Evolutionary conservation across 2,329 filamentous ascomycete species (phyloP).

Genomic region (Curvularia hawaiiensis): DNA sequence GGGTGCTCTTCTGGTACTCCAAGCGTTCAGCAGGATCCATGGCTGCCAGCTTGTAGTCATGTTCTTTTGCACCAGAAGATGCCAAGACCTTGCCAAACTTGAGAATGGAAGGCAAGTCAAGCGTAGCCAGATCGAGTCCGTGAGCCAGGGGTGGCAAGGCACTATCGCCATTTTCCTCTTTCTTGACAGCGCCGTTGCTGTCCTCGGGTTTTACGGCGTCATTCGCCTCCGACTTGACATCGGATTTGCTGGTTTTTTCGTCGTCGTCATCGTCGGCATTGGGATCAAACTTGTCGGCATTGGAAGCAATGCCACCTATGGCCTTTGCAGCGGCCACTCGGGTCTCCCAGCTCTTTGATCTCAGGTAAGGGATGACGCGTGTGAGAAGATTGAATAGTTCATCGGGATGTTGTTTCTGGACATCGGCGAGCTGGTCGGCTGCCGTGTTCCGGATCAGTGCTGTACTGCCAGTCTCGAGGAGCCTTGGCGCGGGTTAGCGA

Average conservation of each 20-base stretch:
- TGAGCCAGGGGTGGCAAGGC: conserved; percentile 57
- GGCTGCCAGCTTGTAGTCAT: conserved; percentile 82
- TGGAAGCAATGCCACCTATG: conserved; percentile 89
- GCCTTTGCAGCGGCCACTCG: conserved; percentile 91
- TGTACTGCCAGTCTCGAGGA: conserved; percentile 97
- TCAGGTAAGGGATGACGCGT: conserved; percentile 91
- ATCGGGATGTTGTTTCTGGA: conserved; percentile 97
- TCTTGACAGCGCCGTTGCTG: conserved; percentile 48
- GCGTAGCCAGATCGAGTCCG: conserved; percentile 71
- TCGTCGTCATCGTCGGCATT: conserved; percentile 69
- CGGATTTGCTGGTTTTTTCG: conserved; percentile 67
- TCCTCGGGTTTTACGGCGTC: conserved; percentile 64
- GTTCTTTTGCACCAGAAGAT: conserved; percentile 77
- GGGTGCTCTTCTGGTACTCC: conserved; percentile 86
- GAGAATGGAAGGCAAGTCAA: conserved; percentile 81
- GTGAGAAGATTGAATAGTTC: conserved; percentile 95
- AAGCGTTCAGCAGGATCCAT: conserved; percentile 83
- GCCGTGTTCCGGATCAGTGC: conserved; percentile 95
- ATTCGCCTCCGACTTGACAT: conserved; percentile 49
- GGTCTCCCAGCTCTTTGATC: conserved; percentile 97
- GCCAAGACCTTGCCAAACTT: conserved; percentile 83
- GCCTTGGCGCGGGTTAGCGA: conserved; percentile 58
- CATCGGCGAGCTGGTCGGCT: conserved; percentile 94
- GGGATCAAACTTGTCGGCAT: conserved; percentile 86
- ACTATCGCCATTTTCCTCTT: conserved; percentile 58